Conservation (phyloP, 139 green algal genomes). For the Trebouxia sp. region DNA sequence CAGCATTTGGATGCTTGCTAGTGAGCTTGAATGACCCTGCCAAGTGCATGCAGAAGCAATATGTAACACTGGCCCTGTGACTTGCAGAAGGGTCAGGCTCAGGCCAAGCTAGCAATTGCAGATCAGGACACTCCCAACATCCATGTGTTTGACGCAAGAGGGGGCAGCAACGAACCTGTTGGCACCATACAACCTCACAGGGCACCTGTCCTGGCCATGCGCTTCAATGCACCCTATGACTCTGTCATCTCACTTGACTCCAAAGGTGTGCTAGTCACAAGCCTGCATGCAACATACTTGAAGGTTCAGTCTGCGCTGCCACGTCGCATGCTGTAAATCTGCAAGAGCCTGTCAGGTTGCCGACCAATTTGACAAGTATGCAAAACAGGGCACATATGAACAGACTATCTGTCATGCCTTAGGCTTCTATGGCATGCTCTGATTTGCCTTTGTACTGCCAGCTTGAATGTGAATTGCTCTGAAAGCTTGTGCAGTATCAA, state of each 20-base stretch:
- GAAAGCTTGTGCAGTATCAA: background rate
- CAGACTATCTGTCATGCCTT: background rate
- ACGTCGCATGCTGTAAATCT: too few species aligned
- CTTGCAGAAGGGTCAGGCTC: conserved; percentile 68
- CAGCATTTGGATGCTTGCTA: too few species aligned
- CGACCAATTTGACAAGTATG: too few species aligned
- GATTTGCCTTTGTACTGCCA: background rate
- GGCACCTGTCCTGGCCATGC: conserved; percentile 70
- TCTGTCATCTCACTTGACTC: conserved; percentile 61
- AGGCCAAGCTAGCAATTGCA: conserved; percentile 77
- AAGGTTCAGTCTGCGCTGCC: too few species aligned
- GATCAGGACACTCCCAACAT: conserved; percentile 76
- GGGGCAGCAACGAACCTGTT: conserved; percentile 62
- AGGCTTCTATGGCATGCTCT: background rate
- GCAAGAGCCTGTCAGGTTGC: too few species aligned
- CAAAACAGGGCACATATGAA: too few species aligned
- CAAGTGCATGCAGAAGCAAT: too few species aligned
- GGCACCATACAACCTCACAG: conserved; percentile 61
- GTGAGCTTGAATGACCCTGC: too few species aligned
- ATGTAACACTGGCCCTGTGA: too few species aligned
- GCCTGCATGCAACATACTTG: too few species aligned
- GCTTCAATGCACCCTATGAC: conserved; percentile 71
- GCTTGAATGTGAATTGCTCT: background rate
- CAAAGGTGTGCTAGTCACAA: conserved; percentile 68
- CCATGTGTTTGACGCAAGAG: conserved; percentile 79